Evolutionary conservation across 2,329 filamentous ascomycete species (phyloP), one percentile per base, ranked within the genome.

Genomic region (Fusarium azukiicola): DNA sequence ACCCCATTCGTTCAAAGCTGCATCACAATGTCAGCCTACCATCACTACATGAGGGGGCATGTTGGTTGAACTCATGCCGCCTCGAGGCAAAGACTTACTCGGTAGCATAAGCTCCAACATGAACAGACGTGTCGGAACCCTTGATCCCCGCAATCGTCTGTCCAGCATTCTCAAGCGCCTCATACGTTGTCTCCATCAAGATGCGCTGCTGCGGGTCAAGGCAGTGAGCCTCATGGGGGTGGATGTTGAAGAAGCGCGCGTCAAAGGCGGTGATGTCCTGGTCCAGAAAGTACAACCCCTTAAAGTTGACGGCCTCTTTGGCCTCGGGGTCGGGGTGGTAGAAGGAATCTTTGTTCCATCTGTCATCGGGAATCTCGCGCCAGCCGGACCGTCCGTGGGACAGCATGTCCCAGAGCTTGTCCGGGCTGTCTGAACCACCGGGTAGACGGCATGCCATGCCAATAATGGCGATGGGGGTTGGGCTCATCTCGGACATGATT

Each of bases 181-280:
- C 85, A 67, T 87, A 88, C 13, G 84, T 82, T 0, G 81, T 82
- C 72, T 89, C 86, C 5, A 87, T 80, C n/a, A 86, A 56, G 19
- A 84, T 75, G 0, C 86, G 77, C 27, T 86, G 84, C 47, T 86
- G 84, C 0, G 85, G 85, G 46, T 87, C 86, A 71, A 88, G 86
- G 17, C 81, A 74, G 17, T 80, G 78, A 23, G 85, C 85, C 66
- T 88, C 86, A 14, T 74, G 73, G 3, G 80, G 77, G 9, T 79
- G 80, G 36, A 88, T 83, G 63, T 81, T 78, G 77, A 88, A 88
- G 73, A 86, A 86, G 1, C 68, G 46, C 46, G 76, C 80, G 75
- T 85, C 81, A 68, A 82, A 84, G 2, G 67, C 58, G 13, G 67
- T 58, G 0, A 73, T 69, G 13, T 82, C 79, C 27, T 79, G 58